These are phyloP conservation scores for Withania somnifera DNA, from an alignment of 305 asterid species.

Conservation along the genomic window DNA sequence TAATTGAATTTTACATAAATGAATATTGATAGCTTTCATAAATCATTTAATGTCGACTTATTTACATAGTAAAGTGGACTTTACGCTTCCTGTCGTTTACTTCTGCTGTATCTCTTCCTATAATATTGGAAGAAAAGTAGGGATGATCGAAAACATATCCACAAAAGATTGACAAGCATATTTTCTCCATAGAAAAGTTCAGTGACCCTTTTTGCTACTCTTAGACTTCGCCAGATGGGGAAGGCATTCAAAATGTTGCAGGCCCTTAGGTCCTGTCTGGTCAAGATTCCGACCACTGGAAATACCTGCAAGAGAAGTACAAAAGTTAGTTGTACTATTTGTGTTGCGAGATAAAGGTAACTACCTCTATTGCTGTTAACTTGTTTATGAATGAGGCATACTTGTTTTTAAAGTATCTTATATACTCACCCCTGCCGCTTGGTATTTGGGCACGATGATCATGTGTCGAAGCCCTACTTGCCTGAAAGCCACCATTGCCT, in stretches of 20 bases:
- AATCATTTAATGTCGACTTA: not conserved
- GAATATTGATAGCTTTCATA: not conserved
- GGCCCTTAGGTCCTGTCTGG: slow-evolving; percentile 81
- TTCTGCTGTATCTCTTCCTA: not conserved
- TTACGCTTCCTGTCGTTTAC: not conserved
- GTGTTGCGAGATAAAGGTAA: not conserved
- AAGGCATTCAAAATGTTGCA: slow-evolving; percentile 66
- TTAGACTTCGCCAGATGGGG: slow-evolving; percentile 45
- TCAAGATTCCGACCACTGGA: slow-evolving; percentile 79
- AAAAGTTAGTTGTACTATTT: not conserved
- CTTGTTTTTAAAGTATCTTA: not conserved
- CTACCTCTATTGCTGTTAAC: not conserved
- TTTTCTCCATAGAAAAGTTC: slow-evolving; percentile 5
- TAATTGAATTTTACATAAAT: not conserved
- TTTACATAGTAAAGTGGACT: not conserved
- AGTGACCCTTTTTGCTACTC: slow-evolving; percentile 42
- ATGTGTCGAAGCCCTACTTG: slow-evolving; percentile 79
- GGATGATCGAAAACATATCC: not conserved
- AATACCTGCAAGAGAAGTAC: slow-evolving; percentile 26
- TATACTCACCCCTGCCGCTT: slow-evolving; percentile 66
- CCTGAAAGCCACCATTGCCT: slow-evolving; percentile 75
- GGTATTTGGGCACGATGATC: slow-evolving; percentile 69
- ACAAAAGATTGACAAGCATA: not conserved
- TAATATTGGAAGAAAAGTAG: not conserved
- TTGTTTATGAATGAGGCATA: not conserved